These are phyloP conservation scores for Sporothrix sp. DNA, from an alignment of 2,329 filamentous ascomycete species.

Conservation along the genomic window DNA sequence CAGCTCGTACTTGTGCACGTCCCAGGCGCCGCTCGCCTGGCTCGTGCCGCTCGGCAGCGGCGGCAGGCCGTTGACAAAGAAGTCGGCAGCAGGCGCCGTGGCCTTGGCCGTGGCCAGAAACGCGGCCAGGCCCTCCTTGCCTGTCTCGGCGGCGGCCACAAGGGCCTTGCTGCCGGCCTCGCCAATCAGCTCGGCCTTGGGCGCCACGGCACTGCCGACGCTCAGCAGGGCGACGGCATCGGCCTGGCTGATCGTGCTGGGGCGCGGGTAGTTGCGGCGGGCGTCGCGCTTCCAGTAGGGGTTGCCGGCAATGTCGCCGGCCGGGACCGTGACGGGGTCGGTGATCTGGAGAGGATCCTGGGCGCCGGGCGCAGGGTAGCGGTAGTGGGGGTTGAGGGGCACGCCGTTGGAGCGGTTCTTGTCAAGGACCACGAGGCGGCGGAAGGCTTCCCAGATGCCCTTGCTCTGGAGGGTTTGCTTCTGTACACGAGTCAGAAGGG, in stretches of 20 bases:
- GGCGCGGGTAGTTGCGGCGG: constrained; percentile 70
- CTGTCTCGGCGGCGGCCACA: constrained; percentile 65
- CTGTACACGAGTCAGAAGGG: constrained; percentile 35
- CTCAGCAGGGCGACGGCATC: constrained; percentile 78
- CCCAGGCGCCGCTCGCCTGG: constrained; percentile 42
- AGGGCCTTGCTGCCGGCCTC: constrained; percentile 54
- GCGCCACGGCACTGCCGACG: constrained; percentile 70
- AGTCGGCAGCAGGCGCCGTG: constrained; percentile 40
- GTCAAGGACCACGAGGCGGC: constrained; percentile 69
- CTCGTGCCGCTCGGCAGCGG: constrained; percentile 71
- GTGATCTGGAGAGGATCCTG: constrained; percentile 63
- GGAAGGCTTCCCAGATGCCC: constrained; percentile 79
- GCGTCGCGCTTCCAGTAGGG: constrained; percentile 93
- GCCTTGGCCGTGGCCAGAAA: constrained; percentile 55
- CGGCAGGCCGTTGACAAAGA: constrained; percentile 70
- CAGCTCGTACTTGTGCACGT: constrained; percentile 60
- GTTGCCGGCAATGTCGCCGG: constrained; percentile 81
- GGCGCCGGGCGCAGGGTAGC: constrained; percentile 70
- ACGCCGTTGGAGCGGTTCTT: constrained; percentile 83
- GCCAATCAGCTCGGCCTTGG: constrained; percentile 71
- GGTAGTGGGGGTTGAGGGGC: constrained; percentile 86
- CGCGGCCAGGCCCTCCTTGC: constrained; percentile 59
- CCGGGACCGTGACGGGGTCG: constrained; percentile 75
- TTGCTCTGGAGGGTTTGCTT: constrained; percentile 92
- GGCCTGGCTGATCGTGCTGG: constrained; percentile 71